Conservation (phyloP, 306 rosid species). For the Sesbania bispinosa region DNA sequence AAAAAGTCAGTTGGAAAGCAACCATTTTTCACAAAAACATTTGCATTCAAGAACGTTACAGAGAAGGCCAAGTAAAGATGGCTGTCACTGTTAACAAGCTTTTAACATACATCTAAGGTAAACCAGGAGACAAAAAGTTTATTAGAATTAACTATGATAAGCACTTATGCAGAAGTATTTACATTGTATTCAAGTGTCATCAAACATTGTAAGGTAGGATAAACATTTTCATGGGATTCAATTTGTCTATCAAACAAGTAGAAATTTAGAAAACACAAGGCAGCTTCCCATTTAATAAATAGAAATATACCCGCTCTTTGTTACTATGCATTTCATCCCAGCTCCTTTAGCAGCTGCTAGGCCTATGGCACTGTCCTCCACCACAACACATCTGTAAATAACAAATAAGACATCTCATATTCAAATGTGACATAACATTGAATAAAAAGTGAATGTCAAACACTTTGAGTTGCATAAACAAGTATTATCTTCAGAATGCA, state of each 20-base stretch:
- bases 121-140: not conserved
- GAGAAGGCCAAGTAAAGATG: not conserved
- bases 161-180: too few relatives aligned
- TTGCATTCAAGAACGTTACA: not conserved
- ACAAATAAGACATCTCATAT: constrained; percentile 12
- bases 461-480: not conserved
- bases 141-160: not conserved
- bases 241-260: not conserved
- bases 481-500: constrained; percentile 12
- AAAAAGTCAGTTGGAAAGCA: not conserved
- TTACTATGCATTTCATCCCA: constrained; percentile 89
- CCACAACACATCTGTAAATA: constrained; percentile 83
- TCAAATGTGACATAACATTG: constrained; percentile 4
- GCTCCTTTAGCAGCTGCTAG: constrained; percentile 95
- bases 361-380: constrained; percentile 95
- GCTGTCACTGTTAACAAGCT: not conserved
- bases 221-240: constrained; percentile 12
- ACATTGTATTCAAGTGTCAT: not conserved
- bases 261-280: not conserved
- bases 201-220: not conserved
- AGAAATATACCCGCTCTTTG: constrained; percentile 78
- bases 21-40: constrained; percentile 8
- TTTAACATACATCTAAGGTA: not conserved
- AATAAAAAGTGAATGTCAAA: not conserved
- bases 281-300: not conserved